Evolutionary conservation across 164 flowering plant genomes (phyloP).

Genomic region (Stephania yunnanensis): DNA sequence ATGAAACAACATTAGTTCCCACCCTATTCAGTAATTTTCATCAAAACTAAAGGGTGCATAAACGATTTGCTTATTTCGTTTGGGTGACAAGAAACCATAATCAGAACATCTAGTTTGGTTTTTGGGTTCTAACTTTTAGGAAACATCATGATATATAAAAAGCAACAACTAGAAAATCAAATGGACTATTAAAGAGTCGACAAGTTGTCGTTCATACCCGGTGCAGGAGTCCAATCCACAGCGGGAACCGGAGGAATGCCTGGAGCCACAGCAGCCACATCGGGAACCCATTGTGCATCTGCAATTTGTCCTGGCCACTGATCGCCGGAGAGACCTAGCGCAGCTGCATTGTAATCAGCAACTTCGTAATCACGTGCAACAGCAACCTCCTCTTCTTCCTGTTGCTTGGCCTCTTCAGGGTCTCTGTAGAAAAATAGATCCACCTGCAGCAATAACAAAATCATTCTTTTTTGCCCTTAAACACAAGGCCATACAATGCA

Average conservation of each 20-base stretch:
- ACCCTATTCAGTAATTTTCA: background rate
- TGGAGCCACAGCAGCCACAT: conserved; percentile 19
- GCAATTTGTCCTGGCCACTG: conserved; percentile 35
- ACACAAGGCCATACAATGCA: background rate
- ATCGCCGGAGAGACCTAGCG: conserved; percentile 17
- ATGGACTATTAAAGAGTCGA: too few relatives aligned
- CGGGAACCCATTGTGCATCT: conserved; percentile 45
- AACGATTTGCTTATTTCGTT: too few relatives aligned
- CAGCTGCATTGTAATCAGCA: conserved; percentile 21
- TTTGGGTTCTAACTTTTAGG: too few relatives aligned
- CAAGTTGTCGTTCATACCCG: conserved; percentile 23
- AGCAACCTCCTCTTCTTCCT: conserved; percentile 54
- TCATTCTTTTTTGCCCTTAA: too few relatives aligned
- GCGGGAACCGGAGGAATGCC: conserved; percentile 23
- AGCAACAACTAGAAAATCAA: too few relatives aligned
- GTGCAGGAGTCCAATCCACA: conserved; percentile 27
- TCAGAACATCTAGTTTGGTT: too few relatives aligned
- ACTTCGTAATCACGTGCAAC: conserved; percentile 35
- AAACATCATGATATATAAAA: too few relatives aligned
- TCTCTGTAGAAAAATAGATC: conserved; percentile 80
- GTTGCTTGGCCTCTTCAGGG: conserved; percentile 58
- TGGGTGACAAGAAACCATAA: too few relatives aligned
- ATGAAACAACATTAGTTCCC: background rate
- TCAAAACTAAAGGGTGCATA: too few relatives aligned
- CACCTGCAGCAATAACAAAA: conserved; percentile 36